Conservation (phyloP, 306 rosid species). For the Acacia melanoxylon region DNA sequence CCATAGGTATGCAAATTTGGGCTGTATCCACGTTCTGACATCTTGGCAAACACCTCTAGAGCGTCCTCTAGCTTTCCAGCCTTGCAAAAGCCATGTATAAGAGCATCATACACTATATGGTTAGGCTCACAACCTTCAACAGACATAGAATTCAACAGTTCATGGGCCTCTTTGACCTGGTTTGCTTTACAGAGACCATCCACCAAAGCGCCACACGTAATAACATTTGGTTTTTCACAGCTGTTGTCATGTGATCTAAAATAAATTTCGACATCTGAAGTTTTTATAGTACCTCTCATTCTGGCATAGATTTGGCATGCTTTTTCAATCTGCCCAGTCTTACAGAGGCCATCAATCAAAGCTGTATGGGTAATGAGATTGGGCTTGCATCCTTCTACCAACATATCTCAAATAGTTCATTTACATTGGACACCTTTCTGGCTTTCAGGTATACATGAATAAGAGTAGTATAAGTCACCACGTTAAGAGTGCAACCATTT, state of each 20-base stretch:
- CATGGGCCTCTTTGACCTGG: conserved; percentile 65
- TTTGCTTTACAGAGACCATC: conserved; percentile 92
- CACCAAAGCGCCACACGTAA: conserved; percentile 81
- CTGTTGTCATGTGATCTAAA: conserved; percentile 47
- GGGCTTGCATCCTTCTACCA: conserved; percentile 68
- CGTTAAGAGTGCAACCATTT: conserved; percentile 74
- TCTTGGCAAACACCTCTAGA: conserved; percentile 70
- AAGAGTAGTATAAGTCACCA: conserved; percentile 85
- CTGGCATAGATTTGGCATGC: conserved; percentile 77
- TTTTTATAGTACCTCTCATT: conserved; percentile 60
- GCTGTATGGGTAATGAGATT: conserved; percentile 76
- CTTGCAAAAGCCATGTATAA: conserved; percentile 86
- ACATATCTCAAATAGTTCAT: conserved; percentile 76
- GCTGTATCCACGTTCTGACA: conserved; percentile 70
- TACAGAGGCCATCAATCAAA: conserved; percentile 83
- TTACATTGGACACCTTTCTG: conserved; percentile 58
- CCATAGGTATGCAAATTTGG: conserved; percentile 80
- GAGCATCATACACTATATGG: conserved; percentile 75
- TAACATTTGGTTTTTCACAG: conserved; percentile 57
- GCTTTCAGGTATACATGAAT: conserved; percentile 85
- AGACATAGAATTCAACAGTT: conserved; percentile 64
- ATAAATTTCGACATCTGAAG: conserved; percentile 65
- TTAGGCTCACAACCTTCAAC: conserved; percentile 70
- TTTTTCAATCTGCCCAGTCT: conserved; percentile 72
- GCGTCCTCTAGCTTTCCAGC: conserved; percentile 76